A percentile compares a stretch with the other conserved stretches of the same genome.
phyloP scores from a whole-genome alignment of 495 filamentous ascomycete species.

The Neurospora terricola region DNA sequence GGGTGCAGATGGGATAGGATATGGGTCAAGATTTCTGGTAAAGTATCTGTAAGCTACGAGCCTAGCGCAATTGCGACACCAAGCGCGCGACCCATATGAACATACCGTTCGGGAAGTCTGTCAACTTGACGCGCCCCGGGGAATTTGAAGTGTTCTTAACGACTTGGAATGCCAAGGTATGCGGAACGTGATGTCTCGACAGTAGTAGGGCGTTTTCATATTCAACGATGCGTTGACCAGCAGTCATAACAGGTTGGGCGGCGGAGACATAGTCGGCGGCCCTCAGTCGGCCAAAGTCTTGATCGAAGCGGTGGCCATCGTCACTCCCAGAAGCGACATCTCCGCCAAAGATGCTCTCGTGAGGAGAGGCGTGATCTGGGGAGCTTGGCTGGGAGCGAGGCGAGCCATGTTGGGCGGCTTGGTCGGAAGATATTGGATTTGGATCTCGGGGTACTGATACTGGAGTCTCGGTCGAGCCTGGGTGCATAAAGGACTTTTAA shows the following conservation, averaged over 20 bases:
- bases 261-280: conserved; percentile 12
- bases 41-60: conserved; percentile 5
- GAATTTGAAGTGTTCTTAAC: conserved; percentile 38
- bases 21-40: conserved; percentile 78
- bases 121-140: conserved; percentile 42
- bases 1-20: conserved; percentile 83
- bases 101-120: conserved; percentile 74
- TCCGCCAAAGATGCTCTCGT: conserved; percentile 13
- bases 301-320: conserved; percentile 26
- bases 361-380: conserved; percentile 20
- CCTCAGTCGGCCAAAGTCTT: conserved; percentile 34
- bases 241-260: conserved; percentile 8
- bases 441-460: conserved; percentile 4
- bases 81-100: background rate
- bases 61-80: conserved; percentile 1
- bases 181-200: conserved; percentile 36
- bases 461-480: conserved; percentile 57
- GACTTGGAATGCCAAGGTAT: conserved; percentile 50
- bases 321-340: conserved; percentile 7
- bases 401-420: conserved; percentile 67
- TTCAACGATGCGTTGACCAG: conserved; percentile 56
- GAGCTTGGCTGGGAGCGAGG: conserved; percentile 39
- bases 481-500: conserved; percentile 73
- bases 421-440: conserved; percentile 3
- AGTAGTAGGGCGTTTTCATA: conserved; percentile 56